phyloP scores from a whole-genome alignment of 805 yeast species.

The Saccharomyces mikatae region DNA sequence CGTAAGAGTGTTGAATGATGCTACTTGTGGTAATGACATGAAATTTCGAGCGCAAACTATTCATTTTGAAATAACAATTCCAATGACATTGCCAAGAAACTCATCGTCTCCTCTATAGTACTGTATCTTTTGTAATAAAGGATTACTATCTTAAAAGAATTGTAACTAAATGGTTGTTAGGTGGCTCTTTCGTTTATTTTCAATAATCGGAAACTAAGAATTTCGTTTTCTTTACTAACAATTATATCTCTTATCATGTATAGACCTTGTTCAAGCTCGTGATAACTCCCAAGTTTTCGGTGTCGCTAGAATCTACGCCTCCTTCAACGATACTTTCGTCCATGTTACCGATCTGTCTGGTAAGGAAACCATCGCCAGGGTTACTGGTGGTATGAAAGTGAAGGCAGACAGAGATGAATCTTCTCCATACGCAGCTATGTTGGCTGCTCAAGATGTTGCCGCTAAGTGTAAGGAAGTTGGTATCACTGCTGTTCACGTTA shows the following conservation, averaged over 20 bases:
- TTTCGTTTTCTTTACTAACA: conserved; percentile 11
- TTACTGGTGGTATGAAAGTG: conserved; percentile 99
- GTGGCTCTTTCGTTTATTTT: not conserved
- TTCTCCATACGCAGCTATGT: conserved; percentile 99
- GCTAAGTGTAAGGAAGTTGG: conserved; percentile 99
- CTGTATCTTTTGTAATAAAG: not conserved
- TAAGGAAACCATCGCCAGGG: conserved; percentile 99
- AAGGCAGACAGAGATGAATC: conserved; percentile 99
- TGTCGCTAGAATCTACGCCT: conserved; percentile 99
- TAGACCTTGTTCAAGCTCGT: conserved; percentile 56
- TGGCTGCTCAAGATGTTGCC: conserved; percentile 99
- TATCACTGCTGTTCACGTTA: conserved; percentile 98
- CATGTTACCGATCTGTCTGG: conserved; percentile 99
- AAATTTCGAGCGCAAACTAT: not conserved
- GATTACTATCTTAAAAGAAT: not conserved
- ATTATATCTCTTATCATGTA: conserved; percentile 22
- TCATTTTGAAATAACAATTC: not conserved
- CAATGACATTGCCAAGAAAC: not conserved
- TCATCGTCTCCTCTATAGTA: not conserved
- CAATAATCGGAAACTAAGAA: not conserved
- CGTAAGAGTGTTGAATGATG: not conserved
- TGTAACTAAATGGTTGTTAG: not conserved
- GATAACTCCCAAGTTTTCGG: conserved; percentile 99
- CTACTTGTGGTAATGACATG: not conserved
- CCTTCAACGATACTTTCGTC: conserved; percentile 99